Evolutionary conservation across 2,329 filamentous ascomycete genomes (phyloP), one percentile per base, ranked within the genome.

Genomic region (Aschersonia sp.): DNA sequence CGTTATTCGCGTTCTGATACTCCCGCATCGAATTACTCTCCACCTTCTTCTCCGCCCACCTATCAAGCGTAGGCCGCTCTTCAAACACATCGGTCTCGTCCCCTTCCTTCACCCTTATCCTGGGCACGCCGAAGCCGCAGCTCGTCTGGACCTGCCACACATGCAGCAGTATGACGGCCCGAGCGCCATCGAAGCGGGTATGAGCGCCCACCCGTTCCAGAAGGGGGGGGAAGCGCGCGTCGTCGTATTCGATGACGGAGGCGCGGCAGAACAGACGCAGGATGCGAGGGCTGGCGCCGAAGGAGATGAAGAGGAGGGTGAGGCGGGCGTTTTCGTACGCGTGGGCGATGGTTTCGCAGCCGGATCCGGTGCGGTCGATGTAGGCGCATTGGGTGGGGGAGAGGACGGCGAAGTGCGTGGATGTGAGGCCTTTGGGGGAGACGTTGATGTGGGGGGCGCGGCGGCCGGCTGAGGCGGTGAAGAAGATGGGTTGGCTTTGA

Each of bases 281-380:
- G 56, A 85, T 85, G 48, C 78, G 69, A 12, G 82, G 80, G 0
- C 66, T 58, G 4, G 66, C 54, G 1, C 74, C 76, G 52, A 84
- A 85, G 29, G 76, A 80, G 60, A 75, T 82, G 65, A 89, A 87
- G 73, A 88, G 80, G 58, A 89, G 65, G 5, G 83, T 87, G 20
- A 85, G 73, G 12, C 85, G 75, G 31, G 80, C 82, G 56, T 89
- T 89, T 58, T 91, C 85, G 59, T 86, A 81, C 9, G 86, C 64
- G 57, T 89, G 85, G 4, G 78, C 72, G 51, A 89, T 82, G 3
- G 85, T 89, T 66, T 91, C 85, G 57, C 74, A 80, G 30, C 85
- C 85, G 32, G 80, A 85, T 31, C 85, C 85, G 1, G 81, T 87
- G 51, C 80, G 75, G 58, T 89, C 85, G 48, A 88, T 70, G 58